Evolutionary conservation across 2,329 filamentous ascomycete species (phyloP).

Genomic region (Cryphonectria nitschkei): DNA sequence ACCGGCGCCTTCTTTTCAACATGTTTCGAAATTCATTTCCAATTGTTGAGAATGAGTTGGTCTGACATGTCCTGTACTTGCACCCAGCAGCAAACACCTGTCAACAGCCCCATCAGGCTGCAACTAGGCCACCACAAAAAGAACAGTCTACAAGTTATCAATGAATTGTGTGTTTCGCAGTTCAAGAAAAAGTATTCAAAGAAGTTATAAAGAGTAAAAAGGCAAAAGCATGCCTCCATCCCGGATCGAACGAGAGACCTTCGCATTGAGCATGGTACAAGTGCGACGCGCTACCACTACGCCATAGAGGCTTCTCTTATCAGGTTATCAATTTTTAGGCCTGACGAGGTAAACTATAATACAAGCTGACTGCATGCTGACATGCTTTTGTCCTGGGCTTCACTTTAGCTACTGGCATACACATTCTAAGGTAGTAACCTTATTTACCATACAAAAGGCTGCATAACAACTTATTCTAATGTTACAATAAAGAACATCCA

Average conservation of each 20-base stretch:
- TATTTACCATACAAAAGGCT: too few species aligned
- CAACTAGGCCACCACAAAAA: neutral
- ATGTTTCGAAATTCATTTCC: neutral
- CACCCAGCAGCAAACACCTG: neutral
- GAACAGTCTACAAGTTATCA: neutral
- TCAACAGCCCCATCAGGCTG: neutral
- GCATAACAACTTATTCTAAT: too few species aligned
- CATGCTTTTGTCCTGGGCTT: too few species aligned
- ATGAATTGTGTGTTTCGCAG: neutral
- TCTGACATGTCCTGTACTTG: neutral
- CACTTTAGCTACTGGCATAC: too few species aligned
- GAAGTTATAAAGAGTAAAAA: neutral
- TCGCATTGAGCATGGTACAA: conserved; percentile 13
- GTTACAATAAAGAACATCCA: neutral
- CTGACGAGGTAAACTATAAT: neutral
- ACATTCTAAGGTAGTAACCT: too few species aligned
- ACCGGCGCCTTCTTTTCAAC: neutral
- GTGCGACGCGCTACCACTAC: conserved; percentile 17
- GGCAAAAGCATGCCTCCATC: conserved; percentile 11
- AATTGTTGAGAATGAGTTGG: neutral
- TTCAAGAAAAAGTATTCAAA: too few species aligned
- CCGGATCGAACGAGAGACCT: conserved; percentile 19
- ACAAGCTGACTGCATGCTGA: neutral
- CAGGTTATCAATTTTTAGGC: neutral
- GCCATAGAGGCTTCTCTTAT: conserved; percentile 8